Evolutionary conservation across 2,329 filamentous ascomycete species (phyloP).

Genomic region (Epichloe brachyelytri): DNA sequence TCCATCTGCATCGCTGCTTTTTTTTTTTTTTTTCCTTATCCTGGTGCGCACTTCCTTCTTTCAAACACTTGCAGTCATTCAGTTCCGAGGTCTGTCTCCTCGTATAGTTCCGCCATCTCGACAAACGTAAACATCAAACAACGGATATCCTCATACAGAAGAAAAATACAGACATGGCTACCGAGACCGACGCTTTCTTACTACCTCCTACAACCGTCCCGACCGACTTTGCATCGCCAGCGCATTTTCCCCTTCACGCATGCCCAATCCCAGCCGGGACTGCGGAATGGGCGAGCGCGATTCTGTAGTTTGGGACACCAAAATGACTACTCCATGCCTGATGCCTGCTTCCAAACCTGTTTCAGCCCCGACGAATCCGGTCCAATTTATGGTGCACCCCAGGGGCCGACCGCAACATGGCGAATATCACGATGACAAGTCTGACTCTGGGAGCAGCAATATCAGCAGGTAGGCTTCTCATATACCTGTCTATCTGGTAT

Average conservation of each 20-base stretch:
- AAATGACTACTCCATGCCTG: conserved; percentile 10
- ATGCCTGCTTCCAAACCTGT: background rate
- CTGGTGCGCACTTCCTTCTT: too few species aligned
- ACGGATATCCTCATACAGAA: background rate
- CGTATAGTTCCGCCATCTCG: too few species aligned
- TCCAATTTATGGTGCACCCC: conserved; percentile 1
- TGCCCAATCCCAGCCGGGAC: conserved; percentile 9
- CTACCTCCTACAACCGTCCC: conserved; percentile 20
- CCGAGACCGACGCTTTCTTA: conserved; percentile 21
- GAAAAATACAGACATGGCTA: conserved; percentile 13
- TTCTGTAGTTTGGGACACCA: conserved; percentile 18
- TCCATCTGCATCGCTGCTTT: too few species aligned
- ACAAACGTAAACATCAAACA: too few species aligned
- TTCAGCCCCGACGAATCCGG: background rate
- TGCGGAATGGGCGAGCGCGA: conserved; percentile 8
- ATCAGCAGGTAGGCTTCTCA: conserved; percentile 4
- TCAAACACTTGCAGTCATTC: too few species aligned
- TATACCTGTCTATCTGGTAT: background rate
- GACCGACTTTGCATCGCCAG: conserved; percentile 16
- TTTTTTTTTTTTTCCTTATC: too few species aligned
- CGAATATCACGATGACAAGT: conserved; percentile 7
- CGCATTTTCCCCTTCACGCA: conserved; percentile 11
- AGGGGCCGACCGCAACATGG: background rate
- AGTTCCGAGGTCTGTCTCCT: too few species aligned
- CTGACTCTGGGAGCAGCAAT: conserved; percentile 7